These are phyloP conservation scores for Xylaria telfairii DNA, from an alignment of 495 filamentous ascomycete species.

Conservation along the genomic window DNA sequence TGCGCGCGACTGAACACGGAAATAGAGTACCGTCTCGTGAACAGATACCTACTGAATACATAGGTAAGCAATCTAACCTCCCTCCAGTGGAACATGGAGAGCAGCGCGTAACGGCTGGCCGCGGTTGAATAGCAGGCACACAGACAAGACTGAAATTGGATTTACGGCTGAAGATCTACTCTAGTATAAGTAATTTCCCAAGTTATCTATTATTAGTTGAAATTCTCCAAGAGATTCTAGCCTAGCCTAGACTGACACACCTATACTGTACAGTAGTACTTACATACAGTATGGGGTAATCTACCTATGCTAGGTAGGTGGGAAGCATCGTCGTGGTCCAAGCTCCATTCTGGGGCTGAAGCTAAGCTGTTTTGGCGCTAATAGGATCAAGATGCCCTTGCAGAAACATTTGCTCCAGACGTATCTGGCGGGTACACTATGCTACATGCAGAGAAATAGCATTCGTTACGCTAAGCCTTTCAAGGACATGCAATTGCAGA, in stretches of 20 bases:
- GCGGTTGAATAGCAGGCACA: neutral
- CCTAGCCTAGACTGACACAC: neutral
- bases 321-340: neutral
- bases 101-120: neutral
- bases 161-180: neutral
- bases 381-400: neutral
- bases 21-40: neutral
- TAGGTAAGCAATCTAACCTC: neutral
- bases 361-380: neutral
- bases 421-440: neutral
- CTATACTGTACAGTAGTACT: too few species aligned
- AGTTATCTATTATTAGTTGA: conserved; percentile 2
- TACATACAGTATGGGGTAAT: too few species aligned
- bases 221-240: too few species aligned
- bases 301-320: neutral
- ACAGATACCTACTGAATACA: too few species aligned
- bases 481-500: neutral
- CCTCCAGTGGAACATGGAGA: neutral
- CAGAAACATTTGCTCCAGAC: neutral
- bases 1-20: neutral
- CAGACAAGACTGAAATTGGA: neutral
- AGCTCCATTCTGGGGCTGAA: neutral
- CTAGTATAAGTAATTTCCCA: neutral
- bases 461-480: neutral
- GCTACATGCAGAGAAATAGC: neutral